Percentiles rank a stretch among this genome's conserved stretches.
Evolutionary conservation across 1,284 basidiomycete genomes (phyloP).

Genomic region (Sutorius eximius): DNA sequence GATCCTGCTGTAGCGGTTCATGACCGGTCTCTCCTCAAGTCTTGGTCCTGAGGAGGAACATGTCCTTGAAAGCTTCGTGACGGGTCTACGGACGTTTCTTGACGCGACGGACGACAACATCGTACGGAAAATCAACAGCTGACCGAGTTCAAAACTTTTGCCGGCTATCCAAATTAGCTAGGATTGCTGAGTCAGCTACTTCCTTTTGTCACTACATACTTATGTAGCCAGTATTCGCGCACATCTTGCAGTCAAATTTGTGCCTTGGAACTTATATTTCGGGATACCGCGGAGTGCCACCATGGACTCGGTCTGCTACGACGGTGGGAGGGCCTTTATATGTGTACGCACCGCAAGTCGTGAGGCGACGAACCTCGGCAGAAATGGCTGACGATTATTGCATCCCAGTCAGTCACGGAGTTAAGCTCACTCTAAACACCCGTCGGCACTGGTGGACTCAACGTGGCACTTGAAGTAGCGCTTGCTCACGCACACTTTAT

Average conservation of each 20-base stretch:
- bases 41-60: constrained; percentile 42
- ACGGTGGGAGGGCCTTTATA: neutral
- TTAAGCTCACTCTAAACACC: neutral
- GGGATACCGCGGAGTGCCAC: neutral
- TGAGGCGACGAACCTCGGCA: too few relatives aligned
- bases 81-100: constrained; percentile 16
- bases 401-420: neutral
- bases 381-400: neutral
- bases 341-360: neutral
- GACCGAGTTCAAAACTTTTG: neutral
- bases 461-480: neutral
- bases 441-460: neutral
- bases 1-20: constrained; percentile 84
- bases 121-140: neutral
- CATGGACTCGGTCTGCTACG: neutral
- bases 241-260: neutral
- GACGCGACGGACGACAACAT: constrained; percentile 28
- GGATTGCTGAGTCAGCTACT: constrained; percentile 26
- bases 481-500: neutral
- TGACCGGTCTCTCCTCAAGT: constrained; percentile 50
- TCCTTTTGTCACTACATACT: neutral
- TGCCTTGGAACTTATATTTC: neutral
- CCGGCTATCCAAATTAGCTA: neutral
- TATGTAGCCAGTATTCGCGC: neutral
- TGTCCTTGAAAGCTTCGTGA: constrained; percentile 35